phyloP scores from a whole-genome alignment of 345 rosid species.

The Eutrema heterophyllum region DNA sequence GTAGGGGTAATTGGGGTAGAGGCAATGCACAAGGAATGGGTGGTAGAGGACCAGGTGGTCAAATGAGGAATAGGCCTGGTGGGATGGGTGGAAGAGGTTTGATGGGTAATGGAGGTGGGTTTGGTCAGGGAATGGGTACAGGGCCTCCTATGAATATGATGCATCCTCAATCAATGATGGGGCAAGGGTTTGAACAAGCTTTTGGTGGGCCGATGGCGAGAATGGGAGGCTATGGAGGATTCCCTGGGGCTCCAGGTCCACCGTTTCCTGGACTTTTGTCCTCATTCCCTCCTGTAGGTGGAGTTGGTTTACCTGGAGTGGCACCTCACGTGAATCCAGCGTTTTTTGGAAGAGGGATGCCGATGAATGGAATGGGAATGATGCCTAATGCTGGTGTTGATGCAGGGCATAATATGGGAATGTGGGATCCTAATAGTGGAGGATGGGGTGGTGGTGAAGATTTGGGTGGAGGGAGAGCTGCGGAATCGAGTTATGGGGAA shows the following conservation, averaged over 20 bases:
- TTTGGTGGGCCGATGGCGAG: constrained; percentile 84
- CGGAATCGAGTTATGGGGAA: constrained; percentile 83
- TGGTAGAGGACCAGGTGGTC: constrained; percentile 67
- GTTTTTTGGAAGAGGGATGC: constrained; percentile 76
- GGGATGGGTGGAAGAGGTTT: constrained; percentile 66
- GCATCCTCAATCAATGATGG: constrained; percentile 72
- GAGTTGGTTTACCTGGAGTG: constrained; percentile 69
- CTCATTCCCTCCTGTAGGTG: constrained; percentile 61
- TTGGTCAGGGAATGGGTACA: constrained; percentile 62
- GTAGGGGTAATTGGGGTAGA: constrained; percentile 73
- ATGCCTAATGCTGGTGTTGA: constrained; percentile 59
- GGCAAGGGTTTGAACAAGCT: constrained; percentile 74
- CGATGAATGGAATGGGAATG: constrained; percentile 76
- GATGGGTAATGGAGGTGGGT: constrained; percentile 64
- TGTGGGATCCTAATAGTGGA: constrained; percentile 74
- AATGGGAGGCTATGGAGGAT: constrained; percentile 70
- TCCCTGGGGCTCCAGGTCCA: constrained; percentile 67
- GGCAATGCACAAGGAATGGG: constrained; percentile 71
- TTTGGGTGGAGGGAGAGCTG: constrained; percentile 65
- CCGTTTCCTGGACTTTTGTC: constrained; percentile 62
- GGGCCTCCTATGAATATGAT: constrained; percentile 53
- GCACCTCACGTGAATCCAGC: constrained; percentile 90
- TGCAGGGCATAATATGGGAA: constrained; percentile 69
- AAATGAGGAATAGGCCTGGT: constrained; percentile 61
- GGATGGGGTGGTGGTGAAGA: constrained; percentile 76